Base-by-base conservation (phyloP, 2,329 filamentous ascomycete genomes). In the Fusarium sp. region DNA sequence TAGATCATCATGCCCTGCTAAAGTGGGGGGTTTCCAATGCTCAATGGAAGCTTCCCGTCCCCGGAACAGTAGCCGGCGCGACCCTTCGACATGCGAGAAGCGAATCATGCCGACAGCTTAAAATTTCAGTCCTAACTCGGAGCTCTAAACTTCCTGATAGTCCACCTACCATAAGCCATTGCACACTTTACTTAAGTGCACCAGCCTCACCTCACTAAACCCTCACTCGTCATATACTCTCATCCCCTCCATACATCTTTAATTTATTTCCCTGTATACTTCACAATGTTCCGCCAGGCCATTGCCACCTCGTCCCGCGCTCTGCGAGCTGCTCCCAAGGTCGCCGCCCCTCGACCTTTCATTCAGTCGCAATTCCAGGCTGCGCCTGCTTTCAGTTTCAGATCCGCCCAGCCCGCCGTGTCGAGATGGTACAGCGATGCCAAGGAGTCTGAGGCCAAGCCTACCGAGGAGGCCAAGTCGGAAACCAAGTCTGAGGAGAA, bases 391-490 rank as follows among this genome's bases (percentile, higher is more conserved):
- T 73, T 77, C 76, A 76, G 80, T 71, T 66, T 79, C 76, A 79
- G 81, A 75, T 74, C 79, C 12, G 72, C 77, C 58, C 81, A 79
- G 62, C 81, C 79, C 24, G 59, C 69, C 25, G 58, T 70, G 18
- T 73, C 75, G 63, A 80, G 84, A 77, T 86, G 83, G 83, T 87
- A 86, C 76, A 86, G 85, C 77, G 83, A 86, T 63, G 72, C 80
- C 40, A 83, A 82, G 74, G 78, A 82, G 61, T 64, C 75, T 7
- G 72, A 80, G 16, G 66, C 77, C 3, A 77, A 79, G 63, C 72
- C 63, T 38, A 34, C 69, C 10, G 73, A 77, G 64, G 77, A 79
- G 63, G 68, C 75, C 22, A 78, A 78, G 54, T 70, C 71, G 15
- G 63, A 66, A 63, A 66, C 74, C 24, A 78, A 79, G 56, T 71